Percentiles rank a stretch among this genome's conserved stretches.
Evolutionary conservation across 768 basidiomycete species (phyloP).

Genomic region (Hirschioporus abietinus): DNA sequence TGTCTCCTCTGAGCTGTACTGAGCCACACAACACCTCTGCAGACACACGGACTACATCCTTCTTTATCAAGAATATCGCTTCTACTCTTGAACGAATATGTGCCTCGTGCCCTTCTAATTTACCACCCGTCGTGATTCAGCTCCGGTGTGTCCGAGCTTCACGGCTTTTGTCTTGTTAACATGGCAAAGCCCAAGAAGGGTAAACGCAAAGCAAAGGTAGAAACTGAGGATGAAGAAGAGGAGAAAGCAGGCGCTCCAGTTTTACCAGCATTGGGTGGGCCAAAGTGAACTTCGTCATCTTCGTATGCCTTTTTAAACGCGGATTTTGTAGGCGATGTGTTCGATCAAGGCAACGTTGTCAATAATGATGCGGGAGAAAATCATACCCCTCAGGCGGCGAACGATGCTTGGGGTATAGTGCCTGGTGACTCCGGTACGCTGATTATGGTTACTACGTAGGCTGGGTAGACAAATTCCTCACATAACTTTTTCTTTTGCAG

Average conservation of each 20-base stretch:
- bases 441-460: neutral
- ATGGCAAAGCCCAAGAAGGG: slow-evolving; percentile 4
- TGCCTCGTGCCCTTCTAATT: neutral
- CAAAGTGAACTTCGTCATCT: no score
- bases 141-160: neutral
- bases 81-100: neutral
- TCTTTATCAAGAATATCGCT: neutral
- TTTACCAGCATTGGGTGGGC: no score
- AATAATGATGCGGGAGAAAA: neutral
- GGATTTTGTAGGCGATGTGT: neutral
- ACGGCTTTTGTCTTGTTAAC: neutral
- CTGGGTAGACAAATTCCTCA: neutral
- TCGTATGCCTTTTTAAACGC: neutral
- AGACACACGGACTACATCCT: neutral
- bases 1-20: neutral
- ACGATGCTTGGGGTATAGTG: neutral
- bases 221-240: slow-evolving; percentile 2
- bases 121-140: neutral
- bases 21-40: neutral
- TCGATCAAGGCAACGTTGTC: neutral
- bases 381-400: neutral
- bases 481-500: neutral
- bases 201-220: slow-evolving; percentile 4
- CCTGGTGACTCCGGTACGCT: neutral
- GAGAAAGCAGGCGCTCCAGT: neutral